Percentiles rank a stretch among this genome's conserved stretches.
phyloP scores from a whole-genome alignment of 2,329 filamentous ascomycete genomes.

The Beauveria sp. region DNA sequence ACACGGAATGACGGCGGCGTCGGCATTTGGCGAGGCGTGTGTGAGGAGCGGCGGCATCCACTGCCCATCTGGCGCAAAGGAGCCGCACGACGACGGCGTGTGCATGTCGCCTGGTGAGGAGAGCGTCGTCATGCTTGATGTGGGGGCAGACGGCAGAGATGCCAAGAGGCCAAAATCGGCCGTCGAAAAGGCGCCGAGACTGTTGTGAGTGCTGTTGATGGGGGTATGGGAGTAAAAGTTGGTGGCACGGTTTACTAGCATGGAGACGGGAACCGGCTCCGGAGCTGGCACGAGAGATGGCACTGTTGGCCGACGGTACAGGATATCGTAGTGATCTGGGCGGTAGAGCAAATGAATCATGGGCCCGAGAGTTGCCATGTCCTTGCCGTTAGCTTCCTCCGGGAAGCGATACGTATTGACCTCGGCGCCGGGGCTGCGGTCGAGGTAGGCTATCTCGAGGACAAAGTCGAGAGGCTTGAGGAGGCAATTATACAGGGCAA shows the following conservation, averaged over 20 bases:
- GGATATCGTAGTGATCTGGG: slow-evolving; percentile 87
- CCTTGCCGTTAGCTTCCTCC: slow-evolving; percentile 41
- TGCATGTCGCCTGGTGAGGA: not conserved
- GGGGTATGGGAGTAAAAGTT: slow-evolving; percentile 38
- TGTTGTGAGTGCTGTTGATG: slow-evolving; percentile 32
- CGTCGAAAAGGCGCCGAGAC: slow-evolving; percentile 34
- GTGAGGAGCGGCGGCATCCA: slow-evolving; percentile 4
- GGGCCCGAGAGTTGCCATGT: slow-evolving; percentile 35
- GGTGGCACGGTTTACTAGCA: slow-evolving; percentile 48
- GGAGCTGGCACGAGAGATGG: slow-evolving; percentile 17
- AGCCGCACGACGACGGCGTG: not conserved
- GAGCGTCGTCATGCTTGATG: slow-evolving; percentile 31
- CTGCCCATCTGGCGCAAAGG: not conserved
- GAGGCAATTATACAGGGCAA: slow-evolving; percentile 68
- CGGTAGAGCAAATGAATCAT: slow-evolving; percentile 55
- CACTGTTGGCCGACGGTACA: slow-evolving; percentile 53
- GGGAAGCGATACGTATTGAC: slow-evolving; percentile 66
- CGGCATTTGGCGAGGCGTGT: not conserved
- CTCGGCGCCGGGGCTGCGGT: slow-evolving; percentile 69
- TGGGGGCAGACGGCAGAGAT: slow-evolving; percentile 11
- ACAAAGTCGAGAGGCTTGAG: slow-evolving; percentile 71
- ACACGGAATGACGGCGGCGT: not conserved
- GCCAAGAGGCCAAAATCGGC: slow-evolving; percentile 36
- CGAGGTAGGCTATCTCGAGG: slow-evolving; percentile 85
- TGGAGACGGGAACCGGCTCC: slow-evolving; percentile 14